phyloP scores from a whole-genome alignment of 805 yeast species.

The Yamadazyma laniorum region DNA sequence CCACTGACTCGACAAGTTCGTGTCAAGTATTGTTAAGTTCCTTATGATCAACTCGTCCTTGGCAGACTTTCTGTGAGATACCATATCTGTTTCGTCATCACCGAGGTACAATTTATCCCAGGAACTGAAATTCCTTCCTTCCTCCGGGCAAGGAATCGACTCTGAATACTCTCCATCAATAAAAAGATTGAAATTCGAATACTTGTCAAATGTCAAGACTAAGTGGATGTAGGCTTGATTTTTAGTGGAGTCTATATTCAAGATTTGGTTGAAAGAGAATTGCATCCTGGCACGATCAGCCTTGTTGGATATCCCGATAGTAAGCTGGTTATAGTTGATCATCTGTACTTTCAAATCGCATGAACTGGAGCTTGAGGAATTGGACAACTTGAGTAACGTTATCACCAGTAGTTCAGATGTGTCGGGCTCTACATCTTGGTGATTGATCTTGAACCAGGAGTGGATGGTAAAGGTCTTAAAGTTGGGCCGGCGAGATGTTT shows the following conservation, averaged over 20 bases:
- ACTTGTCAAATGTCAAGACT: conserved; percentile 36
- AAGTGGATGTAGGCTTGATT: conserved; percentile 30
- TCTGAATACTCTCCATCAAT: conserved; percentile 51
- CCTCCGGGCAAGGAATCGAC: conserved; percentile 38
- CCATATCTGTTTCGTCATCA: conserved; percentile 11
- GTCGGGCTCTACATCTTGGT: conserved; percentile 13
- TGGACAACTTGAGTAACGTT: conserved; percentile 27
- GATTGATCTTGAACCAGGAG: conserved; percentile 38
- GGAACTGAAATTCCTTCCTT: conserved; percentile 22
- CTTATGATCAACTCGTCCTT: conserved; percentile 30
- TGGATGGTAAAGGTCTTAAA: conserved; percentile 31
- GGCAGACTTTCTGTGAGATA: not conserved
- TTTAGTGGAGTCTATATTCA: conserved; percentile 12
- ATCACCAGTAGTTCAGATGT: conserved; percentile 7
- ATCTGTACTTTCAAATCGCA: conserved; percentile 28
- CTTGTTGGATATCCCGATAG: conserved; percentile 26
- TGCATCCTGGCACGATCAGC: conserved; percentile 25
- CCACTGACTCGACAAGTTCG: conserved; percentile 49
- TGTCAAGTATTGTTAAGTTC: conserved; percentile 41
- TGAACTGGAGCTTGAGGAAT: conserved; percentile 21
- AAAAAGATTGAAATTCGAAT: conserved; percentile 41
- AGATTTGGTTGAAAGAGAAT: conserved; percentile 33
- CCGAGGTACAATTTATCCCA: conserved; percentile 43
- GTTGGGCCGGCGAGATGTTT: conserved; percentile 5
- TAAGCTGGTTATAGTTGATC: conserved; percentile 28